Base-by-base conservation (phyloP, 2,329 filamentous ascomycete genomes). In the Ophiostoma montium region DNA sequence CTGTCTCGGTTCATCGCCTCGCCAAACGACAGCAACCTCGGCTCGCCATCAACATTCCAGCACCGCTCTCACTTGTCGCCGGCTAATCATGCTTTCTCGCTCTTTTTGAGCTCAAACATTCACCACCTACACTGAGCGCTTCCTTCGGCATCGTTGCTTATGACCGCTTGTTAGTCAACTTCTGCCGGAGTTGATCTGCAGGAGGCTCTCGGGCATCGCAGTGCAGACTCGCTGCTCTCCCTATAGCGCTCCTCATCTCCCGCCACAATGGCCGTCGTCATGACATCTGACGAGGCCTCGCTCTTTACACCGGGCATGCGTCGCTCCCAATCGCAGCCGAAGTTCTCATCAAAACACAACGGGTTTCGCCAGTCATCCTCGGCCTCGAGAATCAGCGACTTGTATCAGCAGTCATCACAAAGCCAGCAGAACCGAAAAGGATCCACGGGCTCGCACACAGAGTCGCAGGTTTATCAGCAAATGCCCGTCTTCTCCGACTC, bases 251-350 rank as follows among this genome's bases (percentile, higher is more conserved):
- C 16, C 50, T 48, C 38, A 47, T 43, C 49, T 21, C 13, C 5
- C 16, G 7, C 9, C 2, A 44, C 31, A 52, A 78, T 78, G 75
- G 74, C 75, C 35, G 71, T 75, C 55, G 74, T 76, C 56, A 64
- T 78, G 52, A 60, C 70, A 39, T 71, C 74, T 15, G 76, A 80
- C 57, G 76, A 81, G 58, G 71, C 65, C 54, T 67, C 66, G 57
- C 74, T 74, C 60, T 81, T 80, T 62, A 67, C 74, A 15, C 68
- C 72, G 45, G 62, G 69, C 21, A 61, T 81, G 56, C 72, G 71
- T 54, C 73, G 78, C 52, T 80, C 78, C 12, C 74, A 78, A 54
- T 81, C 78, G 3, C 75, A 79, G 56, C 68, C 72, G 46, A 76
- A 72, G 56, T 77, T 81, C 49, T 61, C 66, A 52, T 63, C 70